Percentiles rank a stretch among this genome's conserved stretches.
phyloP scores from a whole-genome alignment of 495 filamentous ascomycete species.

The Penicillium macrosclerotiorum region DNA sequence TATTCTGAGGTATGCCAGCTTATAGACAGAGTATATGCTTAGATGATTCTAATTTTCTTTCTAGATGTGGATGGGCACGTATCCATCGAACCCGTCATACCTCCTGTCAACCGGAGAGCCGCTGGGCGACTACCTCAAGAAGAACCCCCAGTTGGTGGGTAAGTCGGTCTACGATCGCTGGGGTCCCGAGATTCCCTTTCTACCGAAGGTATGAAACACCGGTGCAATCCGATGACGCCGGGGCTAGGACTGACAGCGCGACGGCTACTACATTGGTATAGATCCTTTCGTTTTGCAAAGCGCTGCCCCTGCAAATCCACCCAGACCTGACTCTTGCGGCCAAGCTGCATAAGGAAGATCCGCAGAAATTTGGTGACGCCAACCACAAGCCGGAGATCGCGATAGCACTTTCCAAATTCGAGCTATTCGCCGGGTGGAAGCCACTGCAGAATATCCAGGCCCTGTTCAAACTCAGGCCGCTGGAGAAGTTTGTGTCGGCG shows the following conservation, averaged over 20 bases:
- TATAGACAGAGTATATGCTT: neutral
- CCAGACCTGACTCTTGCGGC: constrained; percentile 65
- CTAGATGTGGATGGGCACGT: constrained; percentile 80
- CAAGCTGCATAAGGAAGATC: constrained; percentile 61
- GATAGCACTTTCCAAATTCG: constrained; percentile 70
- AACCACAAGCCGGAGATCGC: constrained; percentile 88
- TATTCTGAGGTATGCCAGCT: constrained; percentile 43
- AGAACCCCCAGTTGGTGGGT: constrained; percentile 65
- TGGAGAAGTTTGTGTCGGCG: constrained; percentile 53
- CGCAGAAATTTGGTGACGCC: constrained; percentile 62
- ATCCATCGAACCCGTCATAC: constrained; percentile 67
- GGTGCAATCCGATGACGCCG: neutral
- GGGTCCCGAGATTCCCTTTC: constrained; percentile 65
- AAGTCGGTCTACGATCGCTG: constrained; percentile 61
- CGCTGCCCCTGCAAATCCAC: constrained; percentile 78
- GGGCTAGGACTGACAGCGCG: neutral
- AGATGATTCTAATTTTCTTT: neutral
- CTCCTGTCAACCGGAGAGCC: constrained; percentile 60
- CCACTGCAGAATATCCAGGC: constrained; percentile 57
- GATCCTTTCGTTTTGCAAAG: constrained; percentile 76
- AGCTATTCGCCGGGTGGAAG: constrained; percentile 77
- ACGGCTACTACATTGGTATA: too few species aligned
- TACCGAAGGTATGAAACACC: constrained; percentile 59
- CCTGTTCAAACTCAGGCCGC: constrained; percentile 55
- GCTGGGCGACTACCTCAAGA: constrained; percentile 63